Percentiles rank a stretch among this genome's conserved stretches.
These are phyloP conservation scores for Coniochaeta ligniaria DNA, from an alignment of 2,329 filamentous ascomycete genomes.

Conservation along the genomic window DNA sequence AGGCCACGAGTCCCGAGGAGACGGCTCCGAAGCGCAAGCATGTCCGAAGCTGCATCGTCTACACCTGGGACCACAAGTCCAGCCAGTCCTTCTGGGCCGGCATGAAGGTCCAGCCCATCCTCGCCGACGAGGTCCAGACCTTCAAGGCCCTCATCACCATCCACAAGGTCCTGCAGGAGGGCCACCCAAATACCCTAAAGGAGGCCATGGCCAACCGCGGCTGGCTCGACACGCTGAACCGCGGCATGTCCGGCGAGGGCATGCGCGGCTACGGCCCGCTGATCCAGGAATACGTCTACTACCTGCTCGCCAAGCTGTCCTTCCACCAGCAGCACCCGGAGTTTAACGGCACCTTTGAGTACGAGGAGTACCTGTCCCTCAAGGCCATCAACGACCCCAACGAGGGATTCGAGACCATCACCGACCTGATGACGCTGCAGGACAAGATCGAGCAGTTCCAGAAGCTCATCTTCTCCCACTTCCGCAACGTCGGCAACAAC, in stretches of 20 bases:
- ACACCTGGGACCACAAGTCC: conserved; percentile 98
- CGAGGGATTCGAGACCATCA: conserved; percentile 94
- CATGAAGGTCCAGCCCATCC: conserved; percentile 98
- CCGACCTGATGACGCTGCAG: conserved; percentile 91
- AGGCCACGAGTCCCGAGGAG: conserved; percentile 62
- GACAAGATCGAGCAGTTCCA: conserved; percentile 99
- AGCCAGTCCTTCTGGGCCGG: conserved; percentile 93
- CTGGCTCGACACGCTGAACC: conserved; percentile 89
- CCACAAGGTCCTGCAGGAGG: conserved; percentile 96
- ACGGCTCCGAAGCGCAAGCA: conserved; percentile 75
- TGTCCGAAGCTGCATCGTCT: conserved; percentile 96
- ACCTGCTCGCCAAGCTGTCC: conserved; percentile 86
- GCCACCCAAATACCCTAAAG: conserved; percentile 77
- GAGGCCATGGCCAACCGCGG: conserved; percentile 83
- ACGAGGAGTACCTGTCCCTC: conserved; percentile 96
- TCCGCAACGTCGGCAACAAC: conserved; percentile 84
- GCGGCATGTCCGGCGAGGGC: conserved; percentile 76
- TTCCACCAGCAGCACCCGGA: conserved; percentile 96
- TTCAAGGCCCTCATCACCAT: conserved; percentile 98
- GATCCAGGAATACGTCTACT: conserved; percentile 96
- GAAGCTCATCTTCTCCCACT: conserved; percentile 96
- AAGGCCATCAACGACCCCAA: conserved; percentile 99
- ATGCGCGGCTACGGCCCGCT: conserved; percentile 84
- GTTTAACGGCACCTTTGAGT: conserved; percentile 98
- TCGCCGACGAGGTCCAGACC: conserved; percentile 96